These are phyloP conservation scores for Globisporangium parvum DNA, from an alignment of 352 stramenopile species.

Conservation along the genomic window DNA sequence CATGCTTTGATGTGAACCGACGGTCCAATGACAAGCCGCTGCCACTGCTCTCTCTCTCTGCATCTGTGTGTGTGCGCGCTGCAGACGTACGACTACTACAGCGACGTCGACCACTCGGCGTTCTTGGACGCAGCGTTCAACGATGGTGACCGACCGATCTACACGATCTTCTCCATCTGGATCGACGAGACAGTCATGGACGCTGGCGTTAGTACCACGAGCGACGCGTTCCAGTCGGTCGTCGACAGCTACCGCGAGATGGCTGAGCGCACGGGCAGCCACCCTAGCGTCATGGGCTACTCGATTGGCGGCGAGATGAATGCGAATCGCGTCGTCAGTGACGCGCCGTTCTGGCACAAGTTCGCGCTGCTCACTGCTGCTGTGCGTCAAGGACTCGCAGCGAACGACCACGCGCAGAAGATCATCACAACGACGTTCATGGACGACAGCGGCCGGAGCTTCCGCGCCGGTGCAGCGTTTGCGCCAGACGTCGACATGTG, in stretches of 20 bases:
- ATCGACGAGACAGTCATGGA: slow-evolving; percentile 58
- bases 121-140: slow-evolving; percentile 68
- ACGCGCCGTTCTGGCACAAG: slow-evolving; percentile 56
- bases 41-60: too few relatives aligned
- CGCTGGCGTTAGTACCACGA: slow-evolving; percentile 16
- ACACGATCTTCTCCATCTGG: slow-evolving; percentile 72
- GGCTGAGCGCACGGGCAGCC: slow-evolving; percentile 38
- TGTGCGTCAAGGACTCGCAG: slow-evolving; percentile 41
- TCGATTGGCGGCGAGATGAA: slow-evolving; percentile 77
- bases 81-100: slow-evolving; percentile 59
- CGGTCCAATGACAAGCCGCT: too few relatives aligned
- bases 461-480: slow-evolving; percentile 34
- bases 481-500: slow-evolving; percentile 60
- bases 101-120: slow-evolving; percentile 32
- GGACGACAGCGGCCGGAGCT: slow-evolving; percentile 47
- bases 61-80: too few relatives aligned
- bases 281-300: slow-evolving; percentile 63
- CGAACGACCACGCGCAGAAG: slow-evolving; percentile 42
- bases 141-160: slow-evolving; percentile 42
- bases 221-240: slow-evolving; percentile 35
- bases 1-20: too few relatives aligned
- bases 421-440: slow-evolving; percentile 80
- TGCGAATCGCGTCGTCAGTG: slow-evolving; percentile 46
- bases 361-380: slow-evolving; percentile 43
- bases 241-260: slow-evolving; percentile 57